These are phyloP conservation scores for Kwoniella shivajii DNA, from an alignment of 1,284 basidiomycete species.

Conservation along the genomic window DNA sequence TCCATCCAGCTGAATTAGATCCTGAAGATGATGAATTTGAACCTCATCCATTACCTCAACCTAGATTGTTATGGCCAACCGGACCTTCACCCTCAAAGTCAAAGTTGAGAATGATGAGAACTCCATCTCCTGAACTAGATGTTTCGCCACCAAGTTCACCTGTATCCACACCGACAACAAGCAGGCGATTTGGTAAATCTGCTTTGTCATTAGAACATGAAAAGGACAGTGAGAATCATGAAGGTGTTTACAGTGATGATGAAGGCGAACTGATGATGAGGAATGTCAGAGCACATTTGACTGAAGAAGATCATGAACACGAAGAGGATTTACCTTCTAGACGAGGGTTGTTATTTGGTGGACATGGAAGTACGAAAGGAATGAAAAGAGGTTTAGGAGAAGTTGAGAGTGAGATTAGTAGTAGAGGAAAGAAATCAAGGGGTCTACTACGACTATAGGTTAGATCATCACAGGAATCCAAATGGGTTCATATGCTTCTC, in stretches of 20 bases:
- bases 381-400: slow-evolving; percentile 11
- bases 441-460: slow-evolving; percentile 11
- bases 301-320: slow-evolving; percentile 17
- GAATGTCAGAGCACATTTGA: slow-evolving; percentile 8
- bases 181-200: slow-evolving; percentile 6
- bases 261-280: slow-evolving; percentile 19
- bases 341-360: slow-evolving; percentile 33
- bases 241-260: slow-evolving; percentile 19
- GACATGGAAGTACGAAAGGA: not conserved
- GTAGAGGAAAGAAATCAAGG: slow-evolving; percentile 11
- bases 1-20: slow-evolving; percentile 33
- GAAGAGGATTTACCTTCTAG: slow-evolving; percentile 29
- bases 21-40: slow-evolving; percentile 44
- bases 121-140: slow-evolving; percentile 8
- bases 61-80: slow-evolving; percentile 45
- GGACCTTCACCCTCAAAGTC: slow-evolving; percentile 11
- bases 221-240: slow-evolving; percentile 2
- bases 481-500: too few species aligned
- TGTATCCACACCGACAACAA: slow-evolving; percentile 14
- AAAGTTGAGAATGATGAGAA: slow-evolving; percentile 9
- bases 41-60: slow-evolving; percentile 43
- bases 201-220: not conserved
- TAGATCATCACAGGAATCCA: too few species aligned
- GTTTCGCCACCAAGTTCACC: slow-evolving; percentile 21
- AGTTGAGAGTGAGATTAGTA: not conserved